Evolutionary conservation across 768 basidiomycete species (phyloP), one percentile per base, ranked within the genome.

Genomic region (Rhizopogon vinicolor): DNA sequence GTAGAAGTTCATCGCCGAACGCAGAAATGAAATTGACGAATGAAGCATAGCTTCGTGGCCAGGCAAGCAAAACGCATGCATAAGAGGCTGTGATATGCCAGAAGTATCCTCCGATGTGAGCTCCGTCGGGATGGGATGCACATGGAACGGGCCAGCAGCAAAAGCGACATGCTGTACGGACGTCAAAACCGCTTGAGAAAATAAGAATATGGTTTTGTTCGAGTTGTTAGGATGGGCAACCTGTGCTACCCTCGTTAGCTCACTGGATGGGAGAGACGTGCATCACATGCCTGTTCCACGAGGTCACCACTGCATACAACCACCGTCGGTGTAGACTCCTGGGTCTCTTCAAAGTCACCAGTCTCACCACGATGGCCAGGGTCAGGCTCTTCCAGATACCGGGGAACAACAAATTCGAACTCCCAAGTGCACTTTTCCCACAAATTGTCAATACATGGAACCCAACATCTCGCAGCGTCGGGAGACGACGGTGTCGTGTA

Each of bases 391-490:
- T 92, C 87, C 13, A 91, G 74, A 64, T 84, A 87, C 60, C 87
- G 79, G 49, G 95, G 94, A 35, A 97, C 95, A 50, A 97, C 84
- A 68, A 97, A 92, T 70, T 98, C 93, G 55, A 98, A 89, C 65
- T 99, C 97, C 97, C 97, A 99, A 7, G 96, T 95, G 62, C 91
- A 97, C 63, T 92, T 87, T 71, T 97, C 95, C 91, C 93, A 96
- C 19, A 93, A 72, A 62, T 84, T 91, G 69, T 99, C 97, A 18
- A 98, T 72, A 64, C 97, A 99, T 13, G 97, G 97, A n/a, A 98
- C 87, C 97, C 97, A 99, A 63, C 92, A 94, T 64, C 97, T 79
- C n/a, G 96, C 94, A 16, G 92, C 81, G 65, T 95, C 92, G 6
- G 93, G 86, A 7, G 87, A 87, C 0, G 91, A 89, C 1, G 93